These are phyloP conservation scores for Scheffersomyces stambukii DNA, from an alignment of 1,139 yeast species.

Conservation along the genomic window DNA sequence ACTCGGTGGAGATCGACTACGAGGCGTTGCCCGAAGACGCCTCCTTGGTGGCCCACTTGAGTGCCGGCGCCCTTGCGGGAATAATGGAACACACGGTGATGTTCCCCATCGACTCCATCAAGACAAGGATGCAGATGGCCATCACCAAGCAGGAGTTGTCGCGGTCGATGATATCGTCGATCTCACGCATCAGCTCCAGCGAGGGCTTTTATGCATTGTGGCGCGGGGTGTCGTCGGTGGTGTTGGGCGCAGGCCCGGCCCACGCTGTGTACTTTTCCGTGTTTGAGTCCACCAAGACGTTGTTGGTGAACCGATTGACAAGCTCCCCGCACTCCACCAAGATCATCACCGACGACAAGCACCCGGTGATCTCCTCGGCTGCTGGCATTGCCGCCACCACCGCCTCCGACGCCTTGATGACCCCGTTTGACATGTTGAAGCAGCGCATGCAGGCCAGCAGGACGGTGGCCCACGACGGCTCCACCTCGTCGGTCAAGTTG, in stretches of 20 bases:
- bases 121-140: conserved; percentile 91
- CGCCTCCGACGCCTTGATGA: conserved; percentile 93
- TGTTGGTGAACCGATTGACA: conserved; percentile 40
- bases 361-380: conserved; percentile 75
- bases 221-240: conserved; percentile 93
- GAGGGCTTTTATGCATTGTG: conserved; percentile 90
- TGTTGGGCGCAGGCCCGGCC: conserved; percentile 99
- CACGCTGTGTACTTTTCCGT: conserved; percentile 98
- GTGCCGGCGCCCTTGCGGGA: conserved; percentile 97
- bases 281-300: conserved; percentile 78
- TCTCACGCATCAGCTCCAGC: conserved; percentile 72
- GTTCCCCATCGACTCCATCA: conserved; percentile 94
- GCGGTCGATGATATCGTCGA: conserved; percentile 50
- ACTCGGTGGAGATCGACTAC: conserved; percentile 63
- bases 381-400: conserved; percentile 96
- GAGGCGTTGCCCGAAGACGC: conserved; percentile 91
- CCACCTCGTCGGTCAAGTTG: conserved; percentile 21
- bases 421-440: conserved; percentile 93
- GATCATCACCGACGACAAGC: conserved; percentile 59
- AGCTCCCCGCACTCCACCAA: conserved; percentile 26
- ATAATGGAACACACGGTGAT: conserved; percentile 96
- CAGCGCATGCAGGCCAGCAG: conserved; percentile 53
- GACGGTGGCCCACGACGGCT: conserved; percentile 10
- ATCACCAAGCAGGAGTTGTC: conserved; percentile 34
- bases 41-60: conserved; percentile 72